These are phyloP conservation scores for Halteria grandinella DNA, from an alignment of 73 alveolate genomes.

Conservation along the genomic window DNA sequence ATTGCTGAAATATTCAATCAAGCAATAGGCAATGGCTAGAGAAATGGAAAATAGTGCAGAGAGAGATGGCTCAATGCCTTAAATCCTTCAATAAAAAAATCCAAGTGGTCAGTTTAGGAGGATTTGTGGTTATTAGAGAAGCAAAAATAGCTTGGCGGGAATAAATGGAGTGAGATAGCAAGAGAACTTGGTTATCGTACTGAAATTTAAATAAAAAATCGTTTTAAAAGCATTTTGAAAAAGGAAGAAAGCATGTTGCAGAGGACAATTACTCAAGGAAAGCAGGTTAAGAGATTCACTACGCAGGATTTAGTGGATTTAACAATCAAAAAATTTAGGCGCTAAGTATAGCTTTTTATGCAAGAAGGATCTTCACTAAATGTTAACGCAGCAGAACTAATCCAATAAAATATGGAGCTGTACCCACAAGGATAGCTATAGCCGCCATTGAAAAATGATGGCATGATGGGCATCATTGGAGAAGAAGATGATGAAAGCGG, in stretches of 20 bases:
- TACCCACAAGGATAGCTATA: no score
- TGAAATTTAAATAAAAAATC: slow-evolving; percentile 93
- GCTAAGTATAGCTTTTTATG: background rate
- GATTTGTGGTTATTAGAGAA: slow-evolving; percentile 79
- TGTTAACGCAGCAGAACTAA: background rate
- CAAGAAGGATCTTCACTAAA: slow-evolving; percentile 9
- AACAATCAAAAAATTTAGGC: background rate
- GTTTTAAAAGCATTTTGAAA: slow-evolving; percentile 66
- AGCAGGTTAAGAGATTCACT: background rate
- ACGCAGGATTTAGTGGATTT: slow-evolving; percentile 7
- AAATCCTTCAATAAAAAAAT: slow-evolving; percentile 92
- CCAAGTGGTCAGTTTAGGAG: slow-evolving; percentile 88
- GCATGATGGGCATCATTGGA: no score
- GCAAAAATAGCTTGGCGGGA: slow-evolving; percentile 86
- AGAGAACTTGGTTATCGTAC: slow-evolving; percentile 90
- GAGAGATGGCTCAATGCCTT: slow-evolving; percentile 96
- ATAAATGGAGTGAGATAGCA: slow-evolving; percentile 93
- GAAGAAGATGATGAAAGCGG: slow-evolving; percentile 16
- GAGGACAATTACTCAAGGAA: background rate
- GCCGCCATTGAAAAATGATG: no score
- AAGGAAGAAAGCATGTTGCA: slow-evolving; percentile 6
- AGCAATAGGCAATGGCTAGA: slow-evolving; percentile 47
- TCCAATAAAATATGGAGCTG: no score
- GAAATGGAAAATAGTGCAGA: slow-evolving; percentile 96
- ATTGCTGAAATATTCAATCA: slow-evolving; percentile 60